These are phyloP conservation scores for Hemileia vastatrix DNA, from an alignment of 1,284 basidiomycete species.

Conservation along the genomic window DNA sequence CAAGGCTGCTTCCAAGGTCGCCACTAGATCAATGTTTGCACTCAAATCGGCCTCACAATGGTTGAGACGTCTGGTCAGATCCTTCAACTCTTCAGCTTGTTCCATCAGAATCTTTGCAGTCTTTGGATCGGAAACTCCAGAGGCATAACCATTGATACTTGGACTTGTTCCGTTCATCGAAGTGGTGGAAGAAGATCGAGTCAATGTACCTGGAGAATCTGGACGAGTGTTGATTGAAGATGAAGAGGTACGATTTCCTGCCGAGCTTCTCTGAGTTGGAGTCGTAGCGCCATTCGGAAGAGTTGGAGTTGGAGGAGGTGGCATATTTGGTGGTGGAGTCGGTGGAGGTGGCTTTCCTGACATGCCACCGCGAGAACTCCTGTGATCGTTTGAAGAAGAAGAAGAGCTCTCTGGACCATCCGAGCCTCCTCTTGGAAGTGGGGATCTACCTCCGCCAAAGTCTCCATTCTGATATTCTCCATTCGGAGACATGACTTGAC, in stretches of 20 bases:
- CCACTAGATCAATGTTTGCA: conserved; percentile 80
- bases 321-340: conserved; percentile 74
- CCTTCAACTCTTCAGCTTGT: conserved; percentile 56
- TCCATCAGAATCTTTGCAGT: conserved; percentile 31
- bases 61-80: conserved; percentile 75
- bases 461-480: no score
- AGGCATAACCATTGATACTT: conserved; percentile 22
- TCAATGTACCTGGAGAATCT: conserved; percentile 33
- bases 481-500: conserved; percentile 23
- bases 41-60: conserved; percentile 84
- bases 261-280: conserved; percentile 23
- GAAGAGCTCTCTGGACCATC: background rate
- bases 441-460: conserved; percentile 17
- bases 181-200: conserved; percentile 35
- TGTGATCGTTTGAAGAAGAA: no score
- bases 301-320: conserved; percentile 75
- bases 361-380: no score
- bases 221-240: conserved; percentile 32
- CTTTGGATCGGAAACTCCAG: conserved; percentile 26
- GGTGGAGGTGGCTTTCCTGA: conserved; percentile 73
- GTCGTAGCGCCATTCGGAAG: conserved; percentile 12
- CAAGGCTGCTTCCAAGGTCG: conserved; percentile 66
- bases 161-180: conserved; percentile 26
- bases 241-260: conserved; percentile 29
- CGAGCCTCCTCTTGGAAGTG: conserved; percentile 30